Percentiles rank a stretch among this genome's conserved stretches.
phyloP scores from a whole-genome alignment of 139 green algal genomes.

The Micractinium conductrix region DNA sequence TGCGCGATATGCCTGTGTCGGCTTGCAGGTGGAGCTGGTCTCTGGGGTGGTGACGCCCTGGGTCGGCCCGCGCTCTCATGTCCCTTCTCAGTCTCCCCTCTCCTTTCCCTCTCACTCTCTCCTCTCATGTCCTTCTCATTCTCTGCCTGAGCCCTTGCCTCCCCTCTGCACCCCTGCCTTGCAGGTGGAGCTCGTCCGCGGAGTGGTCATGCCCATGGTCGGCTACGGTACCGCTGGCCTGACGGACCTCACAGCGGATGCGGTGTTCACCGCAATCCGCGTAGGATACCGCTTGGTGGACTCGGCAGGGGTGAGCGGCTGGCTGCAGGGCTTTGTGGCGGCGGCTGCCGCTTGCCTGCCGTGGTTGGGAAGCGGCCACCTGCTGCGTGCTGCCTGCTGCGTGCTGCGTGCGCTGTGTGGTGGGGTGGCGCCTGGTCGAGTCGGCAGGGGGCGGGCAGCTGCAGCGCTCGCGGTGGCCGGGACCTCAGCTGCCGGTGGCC shows the following conservation, averaged over 20 bases:
- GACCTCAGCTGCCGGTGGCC: background rate
- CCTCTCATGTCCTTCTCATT: background rate
- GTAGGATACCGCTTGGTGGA: conserved; percentile 78
- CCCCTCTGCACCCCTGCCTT: background rate
- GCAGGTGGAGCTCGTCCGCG: conserved; percentile 55
- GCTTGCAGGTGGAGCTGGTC: too few species aligned
- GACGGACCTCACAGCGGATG: conserved; percentile 53
- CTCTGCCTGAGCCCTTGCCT: background rate
- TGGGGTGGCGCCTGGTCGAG: too few species aligned
- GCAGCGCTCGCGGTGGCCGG: too few species aligned
- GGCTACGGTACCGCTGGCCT: conserved; percentile 88
- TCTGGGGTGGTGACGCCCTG: too few species aligned
- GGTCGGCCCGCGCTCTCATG: too few species aligned
- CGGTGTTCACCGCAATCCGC: conserved; percentile 63
- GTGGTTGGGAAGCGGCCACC: too few species aligned
- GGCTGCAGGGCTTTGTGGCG: background rate
- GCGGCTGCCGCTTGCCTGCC: too few species aligned
- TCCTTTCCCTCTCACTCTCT: background rate
- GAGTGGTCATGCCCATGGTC: conserved; percentile 68
- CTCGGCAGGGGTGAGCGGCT: conserved; percentile 62
- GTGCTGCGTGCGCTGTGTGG: too few species aligned
- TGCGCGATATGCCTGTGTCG: background rate
- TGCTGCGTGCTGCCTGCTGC: background rate
- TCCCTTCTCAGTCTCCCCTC: background rate
- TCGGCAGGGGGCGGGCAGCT: too few species aligned